Percentiles rank a stretch among this genome's conserved stretches.
Evolutionary conservation across 2,329 filamentous ascomycete genomes (phyloP).

Genomic region (Orbilia javanica): DNA sequence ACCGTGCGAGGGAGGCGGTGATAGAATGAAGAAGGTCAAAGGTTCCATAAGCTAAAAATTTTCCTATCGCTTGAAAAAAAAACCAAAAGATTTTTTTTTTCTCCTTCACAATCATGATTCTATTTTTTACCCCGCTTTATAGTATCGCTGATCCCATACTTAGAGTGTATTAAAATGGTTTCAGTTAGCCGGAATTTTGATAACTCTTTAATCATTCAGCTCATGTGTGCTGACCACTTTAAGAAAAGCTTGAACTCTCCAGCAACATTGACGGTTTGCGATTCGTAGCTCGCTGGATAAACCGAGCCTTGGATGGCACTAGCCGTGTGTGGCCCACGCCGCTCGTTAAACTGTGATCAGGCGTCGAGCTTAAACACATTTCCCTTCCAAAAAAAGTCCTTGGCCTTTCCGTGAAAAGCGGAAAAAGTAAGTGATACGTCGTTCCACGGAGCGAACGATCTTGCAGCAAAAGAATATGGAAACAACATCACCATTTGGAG

Average conservation of each 20-base stretch:
- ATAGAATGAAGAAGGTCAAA: slow-evolving; percentile 57
- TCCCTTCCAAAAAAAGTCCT: background rate
- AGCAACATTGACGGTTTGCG: slow-evolving; percentile 24
- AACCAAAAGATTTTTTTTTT: background rate
- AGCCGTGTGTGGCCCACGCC: slow-evolving; percentile 18
- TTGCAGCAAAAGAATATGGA: slow-evolving; percentile 4
- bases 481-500: slow-evolving; percentile 10
- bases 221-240: slow-evolving; percentile 32
- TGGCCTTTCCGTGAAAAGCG: slow-evolving; percentile 32
- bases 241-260: slow-evolving; percentile 32
- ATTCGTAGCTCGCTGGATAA: slow-evolving; percentile 20
- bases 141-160: slow-evolving; percentile 22
- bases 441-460: slow-evolving; percentile 36
- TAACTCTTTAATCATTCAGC: slow-evolving; percentile 36
- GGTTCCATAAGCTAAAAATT: slow-evolving; percentile 33
- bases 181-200: slow-evolving; percentile 27
- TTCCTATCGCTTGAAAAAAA: slow-evolving; percentile 25
- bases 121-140: slow-evolving; percentile 51
- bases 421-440: slow-evolving; percentile 33
- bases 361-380: slow-evolving; percentile 12
- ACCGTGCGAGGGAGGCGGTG: slow-evolving; percentile 55
- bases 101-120: background rate
- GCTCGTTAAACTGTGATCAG: slow-evolving; percentile 26
- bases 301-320: slow-evolving; percentile 25
- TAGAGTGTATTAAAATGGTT: slow-evolving; percentile 30